A percentile compares a stretch with the other conserved stretches of the same genome.
Evolutionary conservation across 176 grass and related monocot genomes (phyloP).

Genomic region (Bonia amplexicaulis): DNA sequence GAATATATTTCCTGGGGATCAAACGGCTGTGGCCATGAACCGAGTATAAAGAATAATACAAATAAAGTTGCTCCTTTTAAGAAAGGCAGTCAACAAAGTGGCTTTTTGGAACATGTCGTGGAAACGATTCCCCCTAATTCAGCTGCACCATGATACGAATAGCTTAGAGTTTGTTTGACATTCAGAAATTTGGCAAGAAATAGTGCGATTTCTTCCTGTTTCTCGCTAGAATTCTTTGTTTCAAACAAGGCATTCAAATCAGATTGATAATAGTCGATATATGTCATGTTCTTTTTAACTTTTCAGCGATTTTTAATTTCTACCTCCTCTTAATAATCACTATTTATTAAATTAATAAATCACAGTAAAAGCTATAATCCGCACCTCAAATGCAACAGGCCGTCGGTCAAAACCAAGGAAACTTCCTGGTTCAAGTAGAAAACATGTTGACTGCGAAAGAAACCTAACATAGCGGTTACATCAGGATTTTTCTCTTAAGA

Average conservation of each 20-base stretch:
- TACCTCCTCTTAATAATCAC: too few species aligned
- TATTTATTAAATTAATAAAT: too few species aligned
- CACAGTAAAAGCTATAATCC: too few species aligned
- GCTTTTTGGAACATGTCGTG: not conserved
- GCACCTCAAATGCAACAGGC: too few species aligned
- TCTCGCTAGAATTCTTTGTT: not conserved
- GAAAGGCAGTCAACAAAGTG: not conserved
- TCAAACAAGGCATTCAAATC: not conserved
- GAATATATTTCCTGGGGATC: constrained; percentile 32
- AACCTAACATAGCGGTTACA: too few species aligned
- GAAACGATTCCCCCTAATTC: not conserved
- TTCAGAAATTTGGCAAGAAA: not conserved
- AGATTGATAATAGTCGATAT: not conserved
- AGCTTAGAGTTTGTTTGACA: not conserved
- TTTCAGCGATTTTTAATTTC: too few species aligned
- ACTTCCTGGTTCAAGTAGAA: not conserved
- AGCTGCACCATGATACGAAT: not conserved
- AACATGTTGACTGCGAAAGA: not conserved
- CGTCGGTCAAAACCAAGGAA: not conserved
- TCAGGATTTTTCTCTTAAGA: not conserved
- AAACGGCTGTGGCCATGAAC: not conserved
- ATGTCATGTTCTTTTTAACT: too few species aligned
- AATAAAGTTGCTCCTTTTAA: not conserved
- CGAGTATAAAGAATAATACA: not conserved
- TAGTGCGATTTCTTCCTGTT: not conserved